Percentiles rank a stretch among this genome's conserved stretches.
phyloP scores from a whole-genome alignment of 2,329 filamentous ascomycete species.

The Passalora sequoiae region DNA sequence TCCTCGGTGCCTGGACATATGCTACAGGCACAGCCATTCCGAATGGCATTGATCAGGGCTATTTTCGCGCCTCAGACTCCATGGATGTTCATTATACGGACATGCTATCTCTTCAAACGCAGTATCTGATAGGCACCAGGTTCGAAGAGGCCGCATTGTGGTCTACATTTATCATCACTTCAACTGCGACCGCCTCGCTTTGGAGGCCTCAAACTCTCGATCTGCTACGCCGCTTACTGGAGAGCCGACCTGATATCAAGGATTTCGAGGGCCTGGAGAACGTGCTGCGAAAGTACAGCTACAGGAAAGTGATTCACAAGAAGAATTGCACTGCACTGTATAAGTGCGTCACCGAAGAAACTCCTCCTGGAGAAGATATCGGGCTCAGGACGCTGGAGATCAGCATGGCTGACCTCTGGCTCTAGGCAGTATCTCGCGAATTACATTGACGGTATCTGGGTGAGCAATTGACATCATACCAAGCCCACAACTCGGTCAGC shows the following conservation, averaged over 20 bases:
- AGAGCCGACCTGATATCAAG: not conserved
- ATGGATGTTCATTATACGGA: not conserved
- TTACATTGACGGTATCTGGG: too few species aligned
- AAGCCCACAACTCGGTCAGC: too few species aligned
- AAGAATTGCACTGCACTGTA: slow-evolving; percentile 2
- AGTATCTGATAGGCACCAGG: not conserved
- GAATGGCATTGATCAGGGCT: not conserved
- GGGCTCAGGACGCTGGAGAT: slow-evolving; percentile 31
- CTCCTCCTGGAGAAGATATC: not conserved
- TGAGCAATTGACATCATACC: too few species aligned
- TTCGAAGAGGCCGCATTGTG: slow-evolving; percentile 1
- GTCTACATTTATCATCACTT: slow-evolving; percentile 1
- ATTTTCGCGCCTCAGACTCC: not conserved
- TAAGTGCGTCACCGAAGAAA: not conserved
- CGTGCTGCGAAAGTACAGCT: not conserved
- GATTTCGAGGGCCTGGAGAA: not conserved
- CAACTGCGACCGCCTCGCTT: not conserved
- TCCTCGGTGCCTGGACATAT: slow-evolving; percentile 1
- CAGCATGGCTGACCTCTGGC: slow-evolving; percentile 1
- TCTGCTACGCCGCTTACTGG: not conserved
- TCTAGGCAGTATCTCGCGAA: too few species aligned
- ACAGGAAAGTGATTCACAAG: slow-evolving; percentile 1
- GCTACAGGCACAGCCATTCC: not conserved
- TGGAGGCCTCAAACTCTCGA: not conserved
- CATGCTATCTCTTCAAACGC: not conserved